Conservation (phyloP, 305 asterid species). For the Fraxinus nigra region DNA sequence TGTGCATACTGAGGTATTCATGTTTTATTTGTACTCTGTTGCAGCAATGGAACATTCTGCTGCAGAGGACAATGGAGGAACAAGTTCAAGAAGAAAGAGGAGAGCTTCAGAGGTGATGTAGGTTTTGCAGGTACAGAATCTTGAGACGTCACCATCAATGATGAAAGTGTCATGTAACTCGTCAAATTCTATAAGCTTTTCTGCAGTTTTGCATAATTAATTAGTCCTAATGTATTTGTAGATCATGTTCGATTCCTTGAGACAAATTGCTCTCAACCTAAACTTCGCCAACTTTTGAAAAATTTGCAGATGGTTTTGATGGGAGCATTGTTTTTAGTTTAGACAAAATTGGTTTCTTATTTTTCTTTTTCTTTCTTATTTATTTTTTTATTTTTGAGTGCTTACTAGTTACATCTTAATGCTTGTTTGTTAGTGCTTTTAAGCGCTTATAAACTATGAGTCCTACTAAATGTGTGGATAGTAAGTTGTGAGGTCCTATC, state of each 20-base stretch:
- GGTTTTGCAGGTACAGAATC: conserved; percentile 55
- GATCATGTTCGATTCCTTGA: neutral
- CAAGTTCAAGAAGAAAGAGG: conserved; percentile 52
- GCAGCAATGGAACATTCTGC: conserved; percentile 48
- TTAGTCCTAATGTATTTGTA: neutral
- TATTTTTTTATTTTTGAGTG: neutral
- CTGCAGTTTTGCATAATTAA: conserved; percentile 26
- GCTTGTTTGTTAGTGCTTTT: neutral
- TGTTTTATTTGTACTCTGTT: conserved; percentile 2
- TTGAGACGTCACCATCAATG: conserved; percentile 48
- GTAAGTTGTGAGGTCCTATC: neutral
- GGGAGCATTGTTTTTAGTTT: neutral
- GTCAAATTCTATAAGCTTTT: conserved; percentile 24
- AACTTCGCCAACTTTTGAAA: neutral
- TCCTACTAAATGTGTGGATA: neutral
- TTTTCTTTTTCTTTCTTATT: neutral
- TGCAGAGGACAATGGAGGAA: conserved; percentile 70
- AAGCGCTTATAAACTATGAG: too few relatives aligned
- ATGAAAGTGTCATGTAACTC: conserved; percentile 41
- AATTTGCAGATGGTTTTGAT: neutral
- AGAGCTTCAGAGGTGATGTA: conserved; percentile 66
- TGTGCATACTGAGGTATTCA: neutral
- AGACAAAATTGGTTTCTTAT: neutral
- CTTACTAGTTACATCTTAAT: neutral
- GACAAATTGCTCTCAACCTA: neutral